These are phyloP conservation scores for Antrodiella citrinella DNA, from an alignment of 768 basidiomycete species.

Conservation along the genomic window DNA sequence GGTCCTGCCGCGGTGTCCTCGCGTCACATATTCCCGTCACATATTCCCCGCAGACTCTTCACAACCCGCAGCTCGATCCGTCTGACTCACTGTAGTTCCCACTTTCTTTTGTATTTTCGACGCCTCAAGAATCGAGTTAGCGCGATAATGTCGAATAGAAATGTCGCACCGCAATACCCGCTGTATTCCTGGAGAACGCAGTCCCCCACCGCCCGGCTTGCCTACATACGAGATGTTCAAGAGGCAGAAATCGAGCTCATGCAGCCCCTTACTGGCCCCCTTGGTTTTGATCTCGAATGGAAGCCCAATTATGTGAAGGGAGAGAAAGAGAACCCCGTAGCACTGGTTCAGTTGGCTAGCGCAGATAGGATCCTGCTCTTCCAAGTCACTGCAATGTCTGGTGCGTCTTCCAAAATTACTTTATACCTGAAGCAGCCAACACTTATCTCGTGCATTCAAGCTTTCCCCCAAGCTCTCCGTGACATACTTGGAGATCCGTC, in stretches of 20 bases:
- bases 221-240: constrained; percentile 16
- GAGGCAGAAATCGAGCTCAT: constrained; percentile 13
- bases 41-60: no score
- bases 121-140: no score
- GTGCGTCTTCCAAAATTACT: constrained; percentile 19
- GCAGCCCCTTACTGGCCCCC: constrained; percentile 11
- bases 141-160: no score
- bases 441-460: no score
- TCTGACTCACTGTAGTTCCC: no score
- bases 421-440: no score
- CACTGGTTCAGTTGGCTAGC: constrained; percentile 67
- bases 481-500: constrained; percentile 43
- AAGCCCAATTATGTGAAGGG: constrained; percentile 52
- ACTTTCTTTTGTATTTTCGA: no score
- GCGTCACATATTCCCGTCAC: no score
- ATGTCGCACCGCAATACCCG: neutral
- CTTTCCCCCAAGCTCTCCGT: constrained; percentile 32
- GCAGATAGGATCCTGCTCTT: constrained; percentile 48
- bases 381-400: constrained; percentile 54
- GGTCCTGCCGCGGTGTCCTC: no score
- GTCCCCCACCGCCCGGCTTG: constrained; percentile 14
- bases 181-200: constrained; percentile 15
- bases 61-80: no score
- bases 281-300: constrained; percentile 81
- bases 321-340: constrained; percentile 52